Evolutionary conservation across 2,329 filamentous ascomycete genomes (phyloP).

Genomic region (Lanzia echinophila): DNA sequence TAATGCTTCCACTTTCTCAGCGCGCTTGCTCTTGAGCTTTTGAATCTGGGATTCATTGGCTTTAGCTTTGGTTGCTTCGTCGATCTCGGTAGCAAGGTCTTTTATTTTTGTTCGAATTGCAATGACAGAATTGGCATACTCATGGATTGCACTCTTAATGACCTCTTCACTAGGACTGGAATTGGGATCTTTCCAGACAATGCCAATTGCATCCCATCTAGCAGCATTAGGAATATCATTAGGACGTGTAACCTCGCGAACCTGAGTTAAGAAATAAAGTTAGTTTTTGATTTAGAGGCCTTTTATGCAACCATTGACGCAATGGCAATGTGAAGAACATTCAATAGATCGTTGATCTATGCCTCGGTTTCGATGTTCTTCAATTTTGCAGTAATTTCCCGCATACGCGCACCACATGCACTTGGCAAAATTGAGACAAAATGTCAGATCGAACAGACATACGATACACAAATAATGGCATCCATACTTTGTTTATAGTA

Average conservation of each 20-base stretch:
- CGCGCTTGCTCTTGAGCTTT: slow-evolving; percentile 37
- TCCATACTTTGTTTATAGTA: no score
- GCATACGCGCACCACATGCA: no score
- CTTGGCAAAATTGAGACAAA: no score
- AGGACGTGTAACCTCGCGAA: slow-evolving; percentile 32
- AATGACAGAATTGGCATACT: slow-evolving; percentile 28
- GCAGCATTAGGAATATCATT: slow-evolving; percentile 41
- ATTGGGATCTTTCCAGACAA: slow-evolving; percentile 40
- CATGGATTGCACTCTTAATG: slow-evolving; percentile 27
- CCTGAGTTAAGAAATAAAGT: slow-evolving; percentile 16
- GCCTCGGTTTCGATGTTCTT: no score
- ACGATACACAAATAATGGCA: no score
- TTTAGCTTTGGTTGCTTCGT: slow-evolving; percentile 17
- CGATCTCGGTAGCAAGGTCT: slow-evolving; percentile 22
- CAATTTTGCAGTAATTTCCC: no score
- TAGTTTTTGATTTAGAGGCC: no score
- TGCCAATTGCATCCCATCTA: slow-evolving; percentile 47
- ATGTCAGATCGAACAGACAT: no score
- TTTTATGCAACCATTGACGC: no score
- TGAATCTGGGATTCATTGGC: slow-evolving; percentile 27
- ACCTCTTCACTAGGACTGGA: slow-evolving; percentile 25
- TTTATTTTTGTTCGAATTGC: slow-evolving; percentile 28
- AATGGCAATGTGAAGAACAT: no score
- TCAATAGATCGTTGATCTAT: no score
- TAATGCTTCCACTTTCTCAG: slow-evolving; percentile 42